These are phyloP conservation scores for Fusarium praegraminearum DNA, from an alignment of 2,329 filamentous ascomycete species.

Conservation along the genomic window DNA sequence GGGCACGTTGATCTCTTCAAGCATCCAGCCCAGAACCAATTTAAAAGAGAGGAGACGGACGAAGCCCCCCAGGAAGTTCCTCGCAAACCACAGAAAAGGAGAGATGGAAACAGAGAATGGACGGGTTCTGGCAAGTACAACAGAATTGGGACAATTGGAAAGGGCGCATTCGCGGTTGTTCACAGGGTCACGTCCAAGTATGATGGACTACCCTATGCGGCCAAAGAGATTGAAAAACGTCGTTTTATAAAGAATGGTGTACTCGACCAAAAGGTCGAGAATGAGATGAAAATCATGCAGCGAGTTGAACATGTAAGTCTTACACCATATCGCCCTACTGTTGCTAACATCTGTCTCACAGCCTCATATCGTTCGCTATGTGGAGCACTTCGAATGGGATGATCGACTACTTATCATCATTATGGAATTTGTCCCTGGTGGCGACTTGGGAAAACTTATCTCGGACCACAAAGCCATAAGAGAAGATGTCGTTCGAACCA, in stretches of 20 bases:
- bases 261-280: constrained; percentile 91
- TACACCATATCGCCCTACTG: background rate
- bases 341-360: constrained; percentile 51
- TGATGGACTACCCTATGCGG: constrained; percentile 85
- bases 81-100: constrained; percentile 42
- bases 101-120: constrained; percentile 71
- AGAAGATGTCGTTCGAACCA: constrained; percentile 76
- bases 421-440: constrained; percentile 90
- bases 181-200: constrained; percentile 90
- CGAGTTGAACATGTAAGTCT: constrained; percentile 79
- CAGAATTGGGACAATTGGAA: constrained; percentile 82
- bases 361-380: constrained; percentile 91
- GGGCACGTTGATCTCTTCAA: constrained; percentile 59
- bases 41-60: constrained; percentile 37
- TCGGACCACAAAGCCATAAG: constrained; percentile 69
- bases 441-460: constrained; percentile 84
- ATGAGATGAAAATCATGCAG: constrained; percentile 97
- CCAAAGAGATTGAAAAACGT: constrained; percentile 94
- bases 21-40: constrained; percentile 41
- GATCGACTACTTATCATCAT: constrained; percentile 92
- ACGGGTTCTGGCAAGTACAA: constrained; percentile 88
- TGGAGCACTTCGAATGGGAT: constrained; percentile 87
- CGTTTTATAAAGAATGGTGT: constrained; percentile 93
- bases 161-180: constrained; percentile 94
- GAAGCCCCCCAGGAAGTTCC: constrained; percentile 30